Evolutionary conservation across 169 alveolate species (phyloP), one percentile per base, ranked within the genome.

Genomic region (Theileria sp.): DNA sequence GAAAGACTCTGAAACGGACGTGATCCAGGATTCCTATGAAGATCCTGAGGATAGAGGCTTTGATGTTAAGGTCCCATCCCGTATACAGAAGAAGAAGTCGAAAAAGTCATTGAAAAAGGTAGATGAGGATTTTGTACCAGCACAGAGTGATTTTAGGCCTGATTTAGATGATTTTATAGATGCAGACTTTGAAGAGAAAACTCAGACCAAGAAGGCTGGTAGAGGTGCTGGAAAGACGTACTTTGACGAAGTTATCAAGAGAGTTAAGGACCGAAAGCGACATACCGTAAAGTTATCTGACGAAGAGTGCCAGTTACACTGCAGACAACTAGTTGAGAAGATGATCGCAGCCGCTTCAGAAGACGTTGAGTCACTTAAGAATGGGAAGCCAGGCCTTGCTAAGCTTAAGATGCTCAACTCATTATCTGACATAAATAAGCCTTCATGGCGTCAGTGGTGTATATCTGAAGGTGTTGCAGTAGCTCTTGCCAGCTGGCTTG

Each of bases 321-420:
- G 87, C 70, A 69, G 91, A n/a, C 81, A 70, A 54, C 65, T 85
- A 38, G 85, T 78, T 6, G 91, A 85, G 25, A 23, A 60, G 58
- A 91, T 91, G 94, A 80, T 91, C 0, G 65, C 87, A 61, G 89
- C 91, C 38, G 92, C 90, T 30, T 79, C 77, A 28, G 89, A 75
- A 36, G 94, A 91, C 72, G 58, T 91, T 32, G 84, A 86, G 74
- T 82, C 86, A 28, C 77, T 91, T 62, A 77, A 88, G 77, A 87
- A 90, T 60, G 94, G 93, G 25, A 92, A 88, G 73, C 93, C 94
- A 32, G 96, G 94, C 21, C 79, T 92, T 34, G 91, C 94, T 30
- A 93, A 93, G 81, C 77, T 93, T 23, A 91, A 88, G 71, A 91
- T 92, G 91, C 65, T 93, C 19, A 93, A 91, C 44, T 89, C 89